These are phyloP conservation scores for Brettanomyces sp. DNA, from an alignment of 805 yeast species.

Conservation along the genomic window DNA sequence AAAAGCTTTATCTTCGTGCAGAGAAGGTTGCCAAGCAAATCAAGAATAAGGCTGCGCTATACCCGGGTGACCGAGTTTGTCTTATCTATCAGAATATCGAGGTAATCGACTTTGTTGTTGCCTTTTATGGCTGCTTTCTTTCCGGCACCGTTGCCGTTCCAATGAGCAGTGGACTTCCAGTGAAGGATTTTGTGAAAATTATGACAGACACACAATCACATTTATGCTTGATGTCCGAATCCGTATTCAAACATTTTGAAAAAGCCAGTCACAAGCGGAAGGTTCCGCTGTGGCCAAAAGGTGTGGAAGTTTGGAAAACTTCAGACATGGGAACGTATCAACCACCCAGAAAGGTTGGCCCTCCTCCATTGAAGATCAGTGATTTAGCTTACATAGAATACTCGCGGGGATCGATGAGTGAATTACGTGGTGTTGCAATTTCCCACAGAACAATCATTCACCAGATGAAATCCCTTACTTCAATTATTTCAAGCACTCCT, in stretches of 20 bases:
- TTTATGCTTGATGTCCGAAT: conserved; percentile 71
- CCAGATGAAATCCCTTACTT: conserved; percentile 72
- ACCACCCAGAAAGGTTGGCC: conserved; percentile 44
- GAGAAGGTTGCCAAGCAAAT: conserved; percentile 84
- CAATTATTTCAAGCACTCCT: conserved; percentile 59
- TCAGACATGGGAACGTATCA: conserved; percentile 75
- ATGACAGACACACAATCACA: conserved; percentile 68
- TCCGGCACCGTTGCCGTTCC: conserved; percentile 96
- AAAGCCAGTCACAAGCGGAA: conserved; percentile 33
- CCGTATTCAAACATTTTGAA: conserved; percentile 68
- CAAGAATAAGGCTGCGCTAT: conserved; percentile 59
- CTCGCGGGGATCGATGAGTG: conserved; percentile 83
- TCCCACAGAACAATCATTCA: conserved; percentile 82
- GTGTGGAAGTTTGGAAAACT: conserved; percentile 71
- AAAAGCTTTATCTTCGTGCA: conserved; percentile 69
- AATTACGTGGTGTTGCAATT: conserved; percentile 85
- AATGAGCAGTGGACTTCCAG: conserved; percentile 62
- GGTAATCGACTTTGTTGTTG: conserved; percentile 75
- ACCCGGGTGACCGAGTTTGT: conserved; percentile 76
- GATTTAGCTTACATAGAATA: conserved; percentile 92
- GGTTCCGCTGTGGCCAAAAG: conserved; percentile 51
- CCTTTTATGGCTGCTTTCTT: conserved; percentile 82
- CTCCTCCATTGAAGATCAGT: conserved; percentile 62
- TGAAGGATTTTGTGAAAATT: conserved; percentile 62
- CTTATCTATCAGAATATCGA: conserved; percentile 78